A percentile compares a stretch with the other conserved stretches of the same genome.
Conservation (phyloP, 1,139 yeast species). For the Hyphopichia wangnamkhiaoensis region DNA sequence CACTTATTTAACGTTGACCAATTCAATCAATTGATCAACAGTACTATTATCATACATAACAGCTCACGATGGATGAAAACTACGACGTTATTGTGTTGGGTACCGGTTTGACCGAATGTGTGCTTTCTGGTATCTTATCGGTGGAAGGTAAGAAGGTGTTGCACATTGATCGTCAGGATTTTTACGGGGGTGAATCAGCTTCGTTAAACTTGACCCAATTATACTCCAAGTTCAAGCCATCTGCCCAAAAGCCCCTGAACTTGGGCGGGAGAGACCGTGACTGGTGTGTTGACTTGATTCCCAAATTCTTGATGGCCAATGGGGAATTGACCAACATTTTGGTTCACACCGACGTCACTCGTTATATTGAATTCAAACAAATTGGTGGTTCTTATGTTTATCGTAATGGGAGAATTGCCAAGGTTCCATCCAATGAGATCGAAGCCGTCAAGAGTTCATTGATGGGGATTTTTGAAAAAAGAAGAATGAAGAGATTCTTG, state of each 20-base stretch:
- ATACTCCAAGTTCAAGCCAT: constrained; percentile 70
- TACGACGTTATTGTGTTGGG: constrained; percentile 70
- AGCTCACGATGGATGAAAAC: constrained; percentile 95
- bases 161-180: constrained; percentile 95
- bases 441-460: constrained; percentile 91
- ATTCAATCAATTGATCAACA: too few relatives aligned
- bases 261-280: constrained; percentile 89
- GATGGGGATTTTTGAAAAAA: constrained; percentile 95
- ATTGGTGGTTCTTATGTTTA: constrained; percentile 93
- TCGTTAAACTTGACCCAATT: constrained; percentile 64
- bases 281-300: constrained; percentile 97
- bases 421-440: constrained; percentile 89
- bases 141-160: constrained; percentile 94
- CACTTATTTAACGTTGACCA: too few relatives aligned
- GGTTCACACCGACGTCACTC: constrained; percentile 92
- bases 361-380: constrained; percentile 95
- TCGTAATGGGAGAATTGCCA: constrained; percentile 86
- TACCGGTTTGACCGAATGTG: constrained; percentile 94
- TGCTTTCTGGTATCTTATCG: constrained; percentile 87
- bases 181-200: constrained; percentile 86
- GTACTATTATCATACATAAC: too few relatives aligned
- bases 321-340: constrained; percentile 96
- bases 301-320: constrained; percentile 95
- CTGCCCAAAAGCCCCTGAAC: constrained; percentile 65
- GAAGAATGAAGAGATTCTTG: constrained; percentile 89